Evolutionary conservation across 306 rosid genomes (phyloP), one percentile per base, ranked within the genome.

Genomic region (Medicago lupulina): DNA sequence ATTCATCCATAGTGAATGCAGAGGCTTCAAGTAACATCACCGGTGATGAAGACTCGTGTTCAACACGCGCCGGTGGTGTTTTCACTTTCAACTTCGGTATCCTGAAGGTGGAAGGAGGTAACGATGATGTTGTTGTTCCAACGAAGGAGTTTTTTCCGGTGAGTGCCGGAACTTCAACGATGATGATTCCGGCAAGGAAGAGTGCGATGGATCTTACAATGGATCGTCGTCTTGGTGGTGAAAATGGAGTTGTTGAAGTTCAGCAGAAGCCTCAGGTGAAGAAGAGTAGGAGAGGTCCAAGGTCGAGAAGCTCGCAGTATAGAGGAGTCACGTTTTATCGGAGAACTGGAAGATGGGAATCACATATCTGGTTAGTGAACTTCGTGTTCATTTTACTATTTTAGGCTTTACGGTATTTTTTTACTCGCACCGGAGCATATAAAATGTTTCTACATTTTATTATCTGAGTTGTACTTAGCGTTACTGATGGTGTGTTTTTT

Each of bases 321-420:
- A 79, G 99, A 86, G 99, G 99, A 4, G 99, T 95, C 80, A 95
- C 99, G 71, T 95, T 95, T 86, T 95, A 95, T 57, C 77, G 99
- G 75, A 92, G 99, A 75, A 95, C 99, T n/a, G 99, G 99, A 62
- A 85, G 99, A 91, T 95, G 99, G 99, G 99, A 95, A 84, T 95
- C 99, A 51, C 99, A 95, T 88, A 96, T 96, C 82, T 96, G 99
- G 99, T 96, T 55, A 40, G 96, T 82, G 65, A 31, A 64, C 10
- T 76, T 70, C 78, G n/a, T 51, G 28, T 76, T 81, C 50, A 34
- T 1, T 67, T 49, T 70, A 70, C 62, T 70, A 69, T 8, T 76
- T 36, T 51, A 53, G 57, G 53, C 15, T 63, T 11, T 50, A 12
- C 61, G 49, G 10, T 25, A 25, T 28, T 3, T 28, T 28, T 28